Percentiles rank a stretch among this genome's conserved stretches.
These are phyloP conservation scores for Hibiscus syriacus DNA, from an alignment of 345 rosid species.

Conservation along the genomic window DNA sequence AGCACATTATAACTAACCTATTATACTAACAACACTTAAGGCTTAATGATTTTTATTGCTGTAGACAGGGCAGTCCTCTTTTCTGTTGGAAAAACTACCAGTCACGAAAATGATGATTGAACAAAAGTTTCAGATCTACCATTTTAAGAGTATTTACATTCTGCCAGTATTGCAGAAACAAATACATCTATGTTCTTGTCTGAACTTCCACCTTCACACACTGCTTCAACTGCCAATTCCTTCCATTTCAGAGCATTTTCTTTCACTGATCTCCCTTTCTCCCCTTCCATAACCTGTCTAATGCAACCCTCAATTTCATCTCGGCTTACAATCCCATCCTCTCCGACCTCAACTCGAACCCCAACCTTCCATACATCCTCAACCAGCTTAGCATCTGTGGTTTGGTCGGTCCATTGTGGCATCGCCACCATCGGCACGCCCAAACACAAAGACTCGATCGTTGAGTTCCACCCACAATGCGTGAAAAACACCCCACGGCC, in stretches of 20 bases:
- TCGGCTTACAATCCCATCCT: slow-evolving; percentile 40
- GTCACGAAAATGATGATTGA: too few species aligned
- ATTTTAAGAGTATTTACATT: background rate
- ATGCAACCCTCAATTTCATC: slow-evolving; percentile 44
- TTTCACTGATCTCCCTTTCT: slow-evolving; percentile 17
- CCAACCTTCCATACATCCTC: slow-evolving; percentile 60
- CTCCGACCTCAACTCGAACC: slow-evolving; percentile 37
- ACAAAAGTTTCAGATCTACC: too few species aligned
- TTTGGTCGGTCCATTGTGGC: slow-evolving; percentile 52
- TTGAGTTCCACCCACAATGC: slow-evolving; percentile 68
- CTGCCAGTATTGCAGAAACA: background rate
- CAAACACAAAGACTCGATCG: slow-evolving; percentile 40
- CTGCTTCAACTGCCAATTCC: background rate
- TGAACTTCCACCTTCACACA: background rate
- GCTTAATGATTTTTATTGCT: background rate
- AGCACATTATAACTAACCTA: too few species aligned
- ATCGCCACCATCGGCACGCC: slow-evolving; percentile 53
- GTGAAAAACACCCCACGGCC: slow-evolving; percentile 53
- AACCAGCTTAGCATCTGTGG: slow-evolving; percentile 46
- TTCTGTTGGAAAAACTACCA: too few species aligned
- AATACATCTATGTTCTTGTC: background rate
- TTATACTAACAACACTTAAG: too few species aligned
- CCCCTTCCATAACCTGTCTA: slow-evolving; percentile 46
- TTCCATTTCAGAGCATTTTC: background rate
- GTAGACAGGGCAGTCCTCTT: background rate